Base-by-base conservation (phyloP, 495 filamentous ascomycete genomes). In the Penicillium herquei region DNA sequence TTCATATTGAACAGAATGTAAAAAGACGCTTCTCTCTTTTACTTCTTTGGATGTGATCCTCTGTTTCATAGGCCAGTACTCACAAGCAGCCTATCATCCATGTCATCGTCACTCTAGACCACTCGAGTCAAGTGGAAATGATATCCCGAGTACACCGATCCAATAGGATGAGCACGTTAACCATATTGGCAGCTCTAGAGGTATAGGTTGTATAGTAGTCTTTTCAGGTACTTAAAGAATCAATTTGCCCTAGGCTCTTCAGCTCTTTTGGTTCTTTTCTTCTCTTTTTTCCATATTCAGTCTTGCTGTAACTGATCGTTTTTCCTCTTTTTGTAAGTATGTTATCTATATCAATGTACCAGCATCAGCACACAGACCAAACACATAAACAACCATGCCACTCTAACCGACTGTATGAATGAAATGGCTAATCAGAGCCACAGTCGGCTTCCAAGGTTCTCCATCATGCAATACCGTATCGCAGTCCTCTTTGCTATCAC, bases 401-500 rank as follows among this genome's bases (percentile, higher is more conserved):
- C 21, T 26, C 21, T 26, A 4, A 26, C 21, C 1, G 21, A 26
- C 2, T 26, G 21, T 26, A 26, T 26, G 21, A 26, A 26, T 26
- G 21, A 26, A 26, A 26, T 26, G 4, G 21, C 21, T 26, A 26
- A 26, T 26, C 21, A 26, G 4, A 26, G 21, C 16, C 5, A 34
- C 32, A 43, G 26, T 21, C 14, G 21, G 39, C 26, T 17, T 44
- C 26, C n/a, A n/a, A n/a, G n/a, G n/a, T n/a, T 9, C 9, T 3
- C 42, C 7, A 33, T 40, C 42, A 53, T 58, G 39, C 39, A 44
- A 17, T 42, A 52, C 39, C 30, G 39, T 8, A 26, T 52, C 39
- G 35, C 47, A 30, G 47, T 41, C 18, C 40, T 59, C 7, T 59
- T 54, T 34, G 57, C 52, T 13, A 39, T 51, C 5, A n/a, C 47